These are phyloP conservation scores for Microdochium trichocladiopsis DNA, from an alignment of 2,329 filamentous ascomycete species.

Conservation along the genomic window DNA sequence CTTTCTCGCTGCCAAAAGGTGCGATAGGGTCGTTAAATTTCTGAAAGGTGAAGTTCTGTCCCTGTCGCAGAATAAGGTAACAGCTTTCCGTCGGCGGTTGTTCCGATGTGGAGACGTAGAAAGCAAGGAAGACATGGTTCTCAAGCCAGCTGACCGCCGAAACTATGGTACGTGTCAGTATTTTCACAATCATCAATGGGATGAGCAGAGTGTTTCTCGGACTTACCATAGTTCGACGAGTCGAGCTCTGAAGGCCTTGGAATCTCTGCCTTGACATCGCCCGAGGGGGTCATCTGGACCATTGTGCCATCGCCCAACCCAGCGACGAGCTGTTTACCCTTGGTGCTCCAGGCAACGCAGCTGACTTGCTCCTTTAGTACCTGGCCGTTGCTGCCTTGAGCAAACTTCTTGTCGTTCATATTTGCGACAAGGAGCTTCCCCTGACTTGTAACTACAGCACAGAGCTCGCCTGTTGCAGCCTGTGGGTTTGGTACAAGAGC, in stretches of 20 bases:
- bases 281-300: conserved; percentile 77
- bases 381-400: conserved; percentile 51
- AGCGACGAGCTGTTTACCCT: conserved; percentile 86
- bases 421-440: conserved; percentile 83
- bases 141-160: conserved; percentile 83
- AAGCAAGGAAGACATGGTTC: conserved; percentile 74
- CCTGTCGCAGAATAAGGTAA: conserved; percentile 68
- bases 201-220: conserved; percentile 2
- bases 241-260: conserved; percentile 66
- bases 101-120: conserved; percentile 63
- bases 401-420: conserved; percentile 57
- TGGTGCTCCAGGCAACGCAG: conserved; percentile 84
- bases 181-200: neutral
- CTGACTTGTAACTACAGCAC: conserved; percentile 72
- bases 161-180: conserved; percentile 39
- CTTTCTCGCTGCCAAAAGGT: conserved; percentile 58
- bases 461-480: conserved; percentile 62
- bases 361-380: conserved; percentile 67
- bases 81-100: conserved; percentile 61
- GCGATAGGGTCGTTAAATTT: conserved; percentile 69
- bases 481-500: conserved; percentile 76
- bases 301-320: conserved; percentile 76
- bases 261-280: conserved; percentile 68
- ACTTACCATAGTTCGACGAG: conserved; percentile 59
- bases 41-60: conserved; percentile 61